Evolutionary conservation across 139 green algal species (phyloP).

Genomic region (Chlamydomonas sp.): DNA sequence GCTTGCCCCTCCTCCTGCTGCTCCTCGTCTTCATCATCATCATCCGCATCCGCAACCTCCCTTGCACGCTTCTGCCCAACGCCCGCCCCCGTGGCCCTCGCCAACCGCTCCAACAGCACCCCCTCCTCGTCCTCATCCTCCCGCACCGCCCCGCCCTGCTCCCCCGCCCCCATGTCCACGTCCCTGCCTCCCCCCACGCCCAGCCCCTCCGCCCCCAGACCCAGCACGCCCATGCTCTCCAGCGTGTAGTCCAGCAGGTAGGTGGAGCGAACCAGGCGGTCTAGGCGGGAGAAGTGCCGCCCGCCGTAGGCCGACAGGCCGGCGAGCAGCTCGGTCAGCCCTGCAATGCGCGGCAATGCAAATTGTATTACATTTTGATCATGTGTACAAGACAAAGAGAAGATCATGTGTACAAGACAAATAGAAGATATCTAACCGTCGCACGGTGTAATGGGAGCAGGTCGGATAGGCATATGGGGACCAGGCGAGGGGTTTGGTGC

Average conservation of each 20-base stretch:
- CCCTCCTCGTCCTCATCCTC: slow-evolving; percentile 23
- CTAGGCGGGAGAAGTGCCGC: slow-evolving; percentile 82
- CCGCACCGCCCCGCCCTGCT: slow-evolving; percentile 1
- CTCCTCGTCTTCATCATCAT: slow-evolving; percentile 16
- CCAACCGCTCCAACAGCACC: background rate
- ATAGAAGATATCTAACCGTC: no score
- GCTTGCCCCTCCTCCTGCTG: background rate
- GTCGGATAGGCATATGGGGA: no score
- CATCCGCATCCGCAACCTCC: slow-evolving; percentile 6
- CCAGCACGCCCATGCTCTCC: slow-evolving; percentile 74
- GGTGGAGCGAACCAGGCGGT: slow-evolving; percentile 79
- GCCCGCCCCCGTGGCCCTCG: background rate
- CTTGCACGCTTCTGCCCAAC: background rate
- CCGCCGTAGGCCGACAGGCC: slow-evolving; percentile 85
- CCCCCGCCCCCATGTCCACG: background rate
- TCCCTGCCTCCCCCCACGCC: background rate
- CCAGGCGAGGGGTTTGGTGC: no score
- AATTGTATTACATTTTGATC: no score
- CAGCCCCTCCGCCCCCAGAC: background rate
- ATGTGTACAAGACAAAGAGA: no score
- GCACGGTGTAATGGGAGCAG: no score
- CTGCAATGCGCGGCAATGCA: background rate
- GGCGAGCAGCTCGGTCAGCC: slow-evolving; percentile 74
- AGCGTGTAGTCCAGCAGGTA: slow-evolving; percentile 92
- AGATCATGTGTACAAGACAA: no score